phyloP scores from a whole-genome alignment of 768 basidiomycete species.

The Leccinum olivaceopallidum region DNA sequence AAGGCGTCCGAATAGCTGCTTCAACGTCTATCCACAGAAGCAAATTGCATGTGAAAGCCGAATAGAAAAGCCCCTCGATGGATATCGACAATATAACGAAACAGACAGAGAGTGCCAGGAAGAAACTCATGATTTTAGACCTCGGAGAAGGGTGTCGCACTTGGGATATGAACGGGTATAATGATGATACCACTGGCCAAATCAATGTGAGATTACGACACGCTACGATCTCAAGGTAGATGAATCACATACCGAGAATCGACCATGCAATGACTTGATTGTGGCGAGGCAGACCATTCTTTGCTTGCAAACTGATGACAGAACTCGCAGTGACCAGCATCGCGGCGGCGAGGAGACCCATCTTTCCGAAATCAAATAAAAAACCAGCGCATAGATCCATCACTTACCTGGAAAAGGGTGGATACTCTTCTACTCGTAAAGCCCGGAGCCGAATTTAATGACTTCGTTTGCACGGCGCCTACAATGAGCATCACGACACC shows the following conservation, averaged over 20 bases:
- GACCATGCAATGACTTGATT: constrained; percentile 69
- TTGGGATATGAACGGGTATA: constrained; percentile 48
- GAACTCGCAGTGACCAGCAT: constrained; percentile 62
- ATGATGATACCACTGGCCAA: constrained; percentile 52
- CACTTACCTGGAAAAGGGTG: constrained; percentile 27
- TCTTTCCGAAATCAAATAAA: constrained; percentile 32
- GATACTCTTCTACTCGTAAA: constrained; percentile 7
- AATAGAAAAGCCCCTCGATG: constrained; percentile 78
- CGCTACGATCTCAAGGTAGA: background rate
- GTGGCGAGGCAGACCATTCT: constrained; percentile 58
- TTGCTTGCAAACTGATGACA: constrained; percentile 59
- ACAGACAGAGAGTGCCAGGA: constrained; percentile 71
- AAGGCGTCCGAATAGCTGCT: constrained; percentile 24
- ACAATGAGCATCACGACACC: constrained; percentile 45
- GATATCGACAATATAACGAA: constrained; percentile 83
- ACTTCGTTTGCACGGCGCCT: constrained; percentile 27
- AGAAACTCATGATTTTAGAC: constrained; percentile 59
- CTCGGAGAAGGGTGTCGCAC: constrained; percentile 38
- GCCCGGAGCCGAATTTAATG: background rate
- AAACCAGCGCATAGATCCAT: background rate
- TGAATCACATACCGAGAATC: constrained; percentile 51
- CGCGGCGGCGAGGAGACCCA: constrained; percentile 42
- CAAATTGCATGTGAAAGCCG: constrained; percentile 63
- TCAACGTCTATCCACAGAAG: constrained; percentile 72
- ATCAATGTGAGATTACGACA: background rate